Evolutionary conservation across 2,329 filamentous ascomycete species (phyloP).

Genomic region (Peltaster fructicola): DNA sequence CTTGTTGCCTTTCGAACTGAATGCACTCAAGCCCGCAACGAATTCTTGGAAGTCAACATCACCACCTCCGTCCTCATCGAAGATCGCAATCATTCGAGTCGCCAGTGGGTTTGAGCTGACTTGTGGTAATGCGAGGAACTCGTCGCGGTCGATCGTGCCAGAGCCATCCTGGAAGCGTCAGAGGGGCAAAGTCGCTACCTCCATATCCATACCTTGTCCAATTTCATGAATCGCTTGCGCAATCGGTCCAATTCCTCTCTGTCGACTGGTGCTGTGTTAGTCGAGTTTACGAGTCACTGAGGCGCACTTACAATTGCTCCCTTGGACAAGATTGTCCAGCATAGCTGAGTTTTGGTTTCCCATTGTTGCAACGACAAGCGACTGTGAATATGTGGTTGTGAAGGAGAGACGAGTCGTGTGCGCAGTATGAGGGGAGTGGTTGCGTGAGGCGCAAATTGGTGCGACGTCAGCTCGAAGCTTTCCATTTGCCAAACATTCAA

Average conservation of each 20-base stretch:
- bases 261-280: constrained; percentile 54
- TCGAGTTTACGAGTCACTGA: background rate
- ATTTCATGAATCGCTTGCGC: constrained; percentile 96
- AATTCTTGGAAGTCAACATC: constrained; percentile 99
- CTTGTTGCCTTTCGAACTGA: constrained; percentile 97
- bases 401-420: no score
- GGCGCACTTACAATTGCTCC: constrained; percentile 66
- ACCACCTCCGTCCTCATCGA: constrained; percentile 94
- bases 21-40: constrained; percentile 83
- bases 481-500: no score
- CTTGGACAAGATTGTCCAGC: constrained; percentile 89
- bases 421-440: no score
- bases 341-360: constrained; percentile 46
- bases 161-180: constrained; percentile 78
- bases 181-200: no score
- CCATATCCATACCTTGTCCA: constrained; percentile 90
- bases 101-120: constrained; percentile 95
- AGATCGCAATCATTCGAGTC: constrained; percentile 97
- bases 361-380: no score
- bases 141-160: constrained; percentile 93
- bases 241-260: constrained; percentile 91
- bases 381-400: constrained; percentile 9
- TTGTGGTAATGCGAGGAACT: constrained; percentile 91
- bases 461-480: no score
- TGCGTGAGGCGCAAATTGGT: no score